Percentiles rank a stretch among this genome's conserved stretches.
phyloP scores from a whole-genome alignment of 1,284 basidiomycete species.

The Ganoderma resinaceum region DNA sequence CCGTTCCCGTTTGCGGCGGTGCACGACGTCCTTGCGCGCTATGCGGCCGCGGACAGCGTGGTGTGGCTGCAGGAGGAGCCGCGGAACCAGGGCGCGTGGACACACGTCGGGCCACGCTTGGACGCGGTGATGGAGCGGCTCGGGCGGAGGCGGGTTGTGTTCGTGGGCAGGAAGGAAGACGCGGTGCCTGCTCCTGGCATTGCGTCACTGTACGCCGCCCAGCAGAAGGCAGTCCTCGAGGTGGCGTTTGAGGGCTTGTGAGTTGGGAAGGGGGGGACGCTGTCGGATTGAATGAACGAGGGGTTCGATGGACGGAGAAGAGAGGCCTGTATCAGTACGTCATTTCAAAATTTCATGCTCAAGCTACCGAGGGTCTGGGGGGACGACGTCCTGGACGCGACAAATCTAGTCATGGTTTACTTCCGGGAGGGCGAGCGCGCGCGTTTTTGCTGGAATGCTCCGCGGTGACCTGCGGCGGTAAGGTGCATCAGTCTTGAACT shows the following conservation, averaged over 20 bases:
- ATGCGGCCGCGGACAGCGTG: constrained; percentile 52
- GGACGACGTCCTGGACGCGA: not conserved
- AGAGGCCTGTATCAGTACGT: not conserved
- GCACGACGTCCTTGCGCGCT: constrained; percentile 52
- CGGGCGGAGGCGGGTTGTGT: constrained; percentile 47
- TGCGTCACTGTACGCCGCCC: constrained; percentile 68
- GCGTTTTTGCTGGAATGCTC: not conserved
- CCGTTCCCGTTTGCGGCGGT: constrained; percentile 83
- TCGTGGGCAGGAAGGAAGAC: constrained; percentile 73
- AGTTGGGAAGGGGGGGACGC: not conserved
- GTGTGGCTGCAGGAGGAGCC: constrained; percentile 89
- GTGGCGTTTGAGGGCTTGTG: constrained; percentile 54
- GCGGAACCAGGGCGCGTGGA: constrained; percentile 83
- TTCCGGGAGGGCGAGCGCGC: not conserved
- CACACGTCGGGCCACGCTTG: constrained; percentile 68
- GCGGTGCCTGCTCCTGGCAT: constrained; percentile 83
- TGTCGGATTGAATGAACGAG: not conserved
- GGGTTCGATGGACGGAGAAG: not conserved
- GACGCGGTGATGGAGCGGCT: constrained; percentile 55
- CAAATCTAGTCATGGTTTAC: not conserved
- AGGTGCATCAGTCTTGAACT: not conserved
- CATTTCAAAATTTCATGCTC: not conserved
- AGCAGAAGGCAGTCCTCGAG: constrained; percentile 68
- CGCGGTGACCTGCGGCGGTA: not conserved
- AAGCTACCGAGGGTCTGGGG: constrained; percentile 1